Conservation (phyloP, 78 protist species). For the Creolimax fragrantissima region DNA sequence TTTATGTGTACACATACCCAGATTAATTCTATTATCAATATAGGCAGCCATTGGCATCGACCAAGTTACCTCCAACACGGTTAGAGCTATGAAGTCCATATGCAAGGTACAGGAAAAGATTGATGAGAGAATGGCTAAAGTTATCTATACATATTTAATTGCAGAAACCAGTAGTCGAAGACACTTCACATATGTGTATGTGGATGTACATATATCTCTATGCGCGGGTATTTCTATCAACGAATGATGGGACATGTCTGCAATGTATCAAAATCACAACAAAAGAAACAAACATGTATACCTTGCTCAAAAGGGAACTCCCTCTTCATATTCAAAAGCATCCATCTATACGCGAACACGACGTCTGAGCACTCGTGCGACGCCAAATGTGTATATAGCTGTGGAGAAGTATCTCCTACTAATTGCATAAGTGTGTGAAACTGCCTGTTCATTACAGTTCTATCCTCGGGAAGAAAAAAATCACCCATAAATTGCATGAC, state of each 20-base stretch:
- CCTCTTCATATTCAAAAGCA: background rate
- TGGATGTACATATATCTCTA: too few species aligned
- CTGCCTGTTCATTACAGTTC: background rate
- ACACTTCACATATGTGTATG: too few species aligned
- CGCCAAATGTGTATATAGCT: background rate
- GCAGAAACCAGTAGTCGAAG: too few species aligned
- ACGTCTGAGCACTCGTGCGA: background rate
- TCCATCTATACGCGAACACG: background rate
- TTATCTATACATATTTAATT: too few species aligned
- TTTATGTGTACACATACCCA: background rate
- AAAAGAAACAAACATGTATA: background rate
- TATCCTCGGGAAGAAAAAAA: background rate
- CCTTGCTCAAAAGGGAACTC: background rate
- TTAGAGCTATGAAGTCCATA: background rate
- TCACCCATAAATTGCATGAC: slow-evolving; percentile 1
- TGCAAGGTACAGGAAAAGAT: too few species aligned
- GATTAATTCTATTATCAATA: background rate
- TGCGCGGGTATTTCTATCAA: too few species aligned
- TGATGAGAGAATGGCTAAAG: too few species aligned
- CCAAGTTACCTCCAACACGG: background rate
- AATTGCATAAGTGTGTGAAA: background rate
- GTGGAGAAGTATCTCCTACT: background rate
- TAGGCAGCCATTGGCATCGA: background rate
- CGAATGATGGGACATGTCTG: too few species aligned
- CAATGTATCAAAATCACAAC: too few species aligned